Evolutionary conservation across 139 green algal genomes (phyloP).

Genomic region (Trebouxia sp.): DNA sequence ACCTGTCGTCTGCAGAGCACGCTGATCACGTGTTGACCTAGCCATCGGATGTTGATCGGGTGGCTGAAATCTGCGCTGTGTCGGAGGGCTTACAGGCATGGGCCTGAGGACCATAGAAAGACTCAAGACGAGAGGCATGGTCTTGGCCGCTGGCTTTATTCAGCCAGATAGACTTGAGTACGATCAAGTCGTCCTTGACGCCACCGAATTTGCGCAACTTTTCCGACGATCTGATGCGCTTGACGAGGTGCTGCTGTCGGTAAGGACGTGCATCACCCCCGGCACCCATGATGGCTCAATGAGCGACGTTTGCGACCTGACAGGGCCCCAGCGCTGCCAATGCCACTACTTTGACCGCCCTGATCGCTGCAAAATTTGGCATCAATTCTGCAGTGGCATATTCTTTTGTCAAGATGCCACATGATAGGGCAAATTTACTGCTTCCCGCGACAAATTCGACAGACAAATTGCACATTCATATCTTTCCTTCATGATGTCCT

Average conservation of each 20-base stretch:
- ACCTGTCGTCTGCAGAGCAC: slow-evolving; percentile 87
- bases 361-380: no score
- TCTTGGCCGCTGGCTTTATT: slow-evolving; percentile 58
- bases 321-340: no score
- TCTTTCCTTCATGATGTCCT: no score
- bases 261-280: slow-evolving; percentile 23
- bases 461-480: no score
- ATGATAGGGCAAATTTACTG: no score
- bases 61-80: not conserved
- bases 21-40: slow-evolving; percentile 9
- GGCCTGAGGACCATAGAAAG: slow-evolving; percentile 84
- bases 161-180: slow-evolving; percentile 89
- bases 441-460: no score
- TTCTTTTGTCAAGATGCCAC: no score
- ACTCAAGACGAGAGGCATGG: slow-evolving; percentile 81
- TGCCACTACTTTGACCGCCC: no score
- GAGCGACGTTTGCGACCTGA: no score
- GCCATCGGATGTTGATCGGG: not conserved
- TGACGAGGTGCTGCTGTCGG: not conserved
- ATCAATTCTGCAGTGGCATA: no score
- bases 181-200: slow-evolving; percentile 73
- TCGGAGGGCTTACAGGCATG: slow-evolving; percentile 57
- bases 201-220: slow-evolving; percentile 27
- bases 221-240: slow-evolving; percentile 29
- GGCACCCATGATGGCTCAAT: slow-evolving; percentile 5